A percentile compares a stretch with the other conserved stretches of the same genome.
Evolutionary conservation across 257 asterid genomes (phyloP).

Genomic region (Cordia subcordata): DNA sequence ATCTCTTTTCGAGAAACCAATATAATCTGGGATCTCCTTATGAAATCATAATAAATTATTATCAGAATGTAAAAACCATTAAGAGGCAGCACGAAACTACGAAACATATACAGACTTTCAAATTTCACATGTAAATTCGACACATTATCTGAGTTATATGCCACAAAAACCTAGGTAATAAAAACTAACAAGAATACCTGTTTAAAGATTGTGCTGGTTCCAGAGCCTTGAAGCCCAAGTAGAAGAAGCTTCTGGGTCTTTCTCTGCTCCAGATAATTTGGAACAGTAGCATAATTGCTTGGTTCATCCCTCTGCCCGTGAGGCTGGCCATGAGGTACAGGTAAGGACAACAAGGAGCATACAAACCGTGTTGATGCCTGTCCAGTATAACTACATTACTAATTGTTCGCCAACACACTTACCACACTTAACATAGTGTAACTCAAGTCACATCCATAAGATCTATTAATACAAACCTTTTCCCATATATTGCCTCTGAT

Average conservation of each 20-base stretch:
- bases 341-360: constrained; percentile 84
- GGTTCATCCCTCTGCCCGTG: constrained; percentile 69
- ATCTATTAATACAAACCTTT: constrained; percentile 42
- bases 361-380: constrained; percentile 88
- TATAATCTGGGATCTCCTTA: no score
- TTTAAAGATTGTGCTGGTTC: constrained; percentile 94
- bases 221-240: constrained; percentile 84
- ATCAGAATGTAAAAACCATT: no score
- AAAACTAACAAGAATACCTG: constrained; percentile 40
- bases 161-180: background rate
- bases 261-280: constrained; percentile 75
- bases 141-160: background rate
- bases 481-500: constrained; percentile 98
- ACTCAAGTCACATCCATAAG: constrained; percentile 3
- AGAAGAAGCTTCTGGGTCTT: constrained; percentile 77
- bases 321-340: constrained; percentile 85
- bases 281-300: constrained; percentile 62
- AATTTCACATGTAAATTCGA: no score
- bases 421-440: constrained; percentile 2
- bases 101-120: no score
- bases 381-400: constrained; percentile 7
- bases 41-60: no score
- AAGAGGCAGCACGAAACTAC: no score
- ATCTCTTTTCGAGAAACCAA: no score
- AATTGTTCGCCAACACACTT: constrained; percentile 11